phyloP scores from a whole-genome alignment of 176 grass and related monocot genomes.

The Carex pumila region DNA sequence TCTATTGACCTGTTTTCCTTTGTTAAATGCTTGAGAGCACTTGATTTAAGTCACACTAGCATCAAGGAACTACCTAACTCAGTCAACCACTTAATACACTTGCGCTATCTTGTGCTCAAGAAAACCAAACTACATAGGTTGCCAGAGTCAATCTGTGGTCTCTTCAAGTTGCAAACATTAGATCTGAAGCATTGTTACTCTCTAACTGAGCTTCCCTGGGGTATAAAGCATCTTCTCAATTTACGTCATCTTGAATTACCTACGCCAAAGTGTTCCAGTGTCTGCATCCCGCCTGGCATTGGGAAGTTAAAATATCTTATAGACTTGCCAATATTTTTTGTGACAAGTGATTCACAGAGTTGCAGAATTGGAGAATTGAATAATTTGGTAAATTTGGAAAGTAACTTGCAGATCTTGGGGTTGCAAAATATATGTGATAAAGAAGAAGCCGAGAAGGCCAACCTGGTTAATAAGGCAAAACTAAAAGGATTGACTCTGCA shows the following conservation, averaged over 20 bases:
- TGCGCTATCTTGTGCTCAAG: neutral
- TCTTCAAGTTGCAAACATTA: constrained; percentile 39
- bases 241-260: constrained; percentile 31
- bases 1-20: no score
- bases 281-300: constrained; percentile 24
- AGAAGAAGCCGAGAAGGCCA: constrained; percentile 1
- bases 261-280: neutral
- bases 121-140: neutral
- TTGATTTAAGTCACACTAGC: neutral
- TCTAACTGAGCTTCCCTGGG: constrained; percentile 23
- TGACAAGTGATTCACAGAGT: neutral
- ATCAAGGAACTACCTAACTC: neutral
- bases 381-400: constrained; percentile 30
- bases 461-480: constrained; percentile 15
- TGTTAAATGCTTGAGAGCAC: neutral
- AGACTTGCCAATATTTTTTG: constrained; percentile 22
- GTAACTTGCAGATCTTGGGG: constrained; percentile 27
- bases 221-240: constrained; percentile 29
- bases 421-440: constrained; percentile 18
- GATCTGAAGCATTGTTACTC: constrained; percentile 24
- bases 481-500: constrained; percentile 23
- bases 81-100: neutral
- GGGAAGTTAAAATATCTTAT: constrained; percentile 22
- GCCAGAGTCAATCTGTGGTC: neutral
- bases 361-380: constrained; percentile 33